Base-by-base conservation (phyloP, 805 yeast genomes). In the Candida boleticola region DNA sequence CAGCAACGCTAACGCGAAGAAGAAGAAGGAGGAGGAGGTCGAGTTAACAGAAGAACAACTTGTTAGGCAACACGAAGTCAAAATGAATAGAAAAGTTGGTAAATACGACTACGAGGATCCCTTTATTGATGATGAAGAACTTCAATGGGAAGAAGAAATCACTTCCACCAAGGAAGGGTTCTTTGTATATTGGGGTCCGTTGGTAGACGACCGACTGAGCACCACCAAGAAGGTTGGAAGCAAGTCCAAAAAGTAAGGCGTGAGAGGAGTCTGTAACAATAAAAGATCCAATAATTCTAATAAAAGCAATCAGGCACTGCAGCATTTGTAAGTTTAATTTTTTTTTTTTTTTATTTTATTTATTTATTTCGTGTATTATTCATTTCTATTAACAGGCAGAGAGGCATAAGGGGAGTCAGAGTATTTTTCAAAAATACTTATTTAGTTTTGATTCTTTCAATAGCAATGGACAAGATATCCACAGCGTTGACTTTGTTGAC, bases 111-210 rank as follows among this genome's bases (percentile, higher is more conserved):
- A 79, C 37, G 82, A 86, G 46, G 99, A 93, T 62, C 99, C 98
- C 2, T 93, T 93, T 56, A 93, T 93, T 44, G 99, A 93, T 65
- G 99, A 93, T 63, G 78, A 88, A 13, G 99, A 93, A 63, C 68
- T 89, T 52, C 77, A 80, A 43, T 85, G 93, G 85, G 99, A 93
- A 63, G 97, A 90, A 60, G 95, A 86, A 54, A 82, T 95, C 6
- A 90, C 92, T 2, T 82, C 92, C 1, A 89, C 97, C 0, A 85
- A 85, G 50, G 98, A 93, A 56, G 99, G 98, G 1, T 93, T 90
- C 59, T 93, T 92, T 52, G 97, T 93, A 0, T 93, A 82, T 62
- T 87, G 89, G 70, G 99, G 99, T 0, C 95, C 96, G 2, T 67
- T 92, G 45, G 80, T 84, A 22, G 90, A 84, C 40, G 75, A 70